These are phyloP conservation scores for Candida sp. DNA, from an alignment of 1,139 yeast genomes.

Conservation along the genomic window DNA sequence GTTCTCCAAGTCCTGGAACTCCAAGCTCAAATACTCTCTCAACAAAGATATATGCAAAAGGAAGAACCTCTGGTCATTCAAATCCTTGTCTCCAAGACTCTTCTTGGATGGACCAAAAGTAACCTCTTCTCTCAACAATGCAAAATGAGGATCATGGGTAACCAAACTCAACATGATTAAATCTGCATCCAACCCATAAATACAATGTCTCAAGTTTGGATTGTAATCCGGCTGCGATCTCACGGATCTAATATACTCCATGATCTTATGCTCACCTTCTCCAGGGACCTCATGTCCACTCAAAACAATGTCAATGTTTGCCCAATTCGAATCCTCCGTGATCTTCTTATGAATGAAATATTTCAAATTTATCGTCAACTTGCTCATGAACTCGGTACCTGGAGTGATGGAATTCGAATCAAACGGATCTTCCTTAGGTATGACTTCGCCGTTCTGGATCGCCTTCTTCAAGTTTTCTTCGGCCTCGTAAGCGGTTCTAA, in stretches of 20 bases:
- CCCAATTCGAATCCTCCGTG: slow-evolving; percentile 92
- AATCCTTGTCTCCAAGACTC: slow-evolving; percentile 48
- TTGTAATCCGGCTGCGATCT: slow-evolving; percentile 77
- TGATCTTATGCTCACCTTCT: slow-evolving; percentile 98
- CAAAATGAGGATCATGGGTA: slow-evolving; percentile 96
- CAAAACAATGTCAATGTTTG: slow-evolving; percentile 77
- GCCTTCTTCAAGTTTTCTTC: slow-evolving; percentile 75
- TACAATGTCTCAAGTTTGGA: slow-evolving; percentile 92
- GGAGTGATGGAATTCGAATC: slow-evolving; percentile 98
- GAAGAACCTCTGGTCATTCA: slow-evolving; percentile 81
- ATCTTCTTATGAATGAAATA: slow-evolving; percentile 93
- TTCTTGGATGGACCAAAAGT: slow-evolving; percentile 69
- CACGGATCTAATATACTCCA: slow-evolving; percentile 89
- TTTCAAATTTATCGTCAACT: slow-evolving; percentile 79
- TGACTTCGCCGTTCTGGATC: slow-evolving; percentile 58
- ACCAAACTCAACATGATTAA: slow-evolving; percentile 96
- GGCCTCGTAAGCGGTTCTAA: slow-evolving; percentile 94
- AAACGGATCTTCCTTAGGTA: slow-evolving; percentile 81
- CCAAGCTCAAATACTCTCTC: slow-evolving; percentile 90
- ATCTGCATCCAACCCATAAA: slow-evolving; percentile 98
- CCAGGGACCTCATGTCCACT: slow-evolving; percentile 99
- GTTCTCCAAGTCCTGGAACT: slow-evolving; percentile 72
- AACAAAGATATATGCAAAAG: slow-evolving; percentile 85
- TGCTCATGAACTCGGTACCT: slow-evolving; percentile 98
- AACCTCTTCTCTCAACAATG: slow-evolving; percentile 95